Evolutionary conservation across 2,329 filamentous ascomycete species (phyloP), one percentile per base, ranked within the genome.

Genomic region (Colletotrichum sp.): DNA sequence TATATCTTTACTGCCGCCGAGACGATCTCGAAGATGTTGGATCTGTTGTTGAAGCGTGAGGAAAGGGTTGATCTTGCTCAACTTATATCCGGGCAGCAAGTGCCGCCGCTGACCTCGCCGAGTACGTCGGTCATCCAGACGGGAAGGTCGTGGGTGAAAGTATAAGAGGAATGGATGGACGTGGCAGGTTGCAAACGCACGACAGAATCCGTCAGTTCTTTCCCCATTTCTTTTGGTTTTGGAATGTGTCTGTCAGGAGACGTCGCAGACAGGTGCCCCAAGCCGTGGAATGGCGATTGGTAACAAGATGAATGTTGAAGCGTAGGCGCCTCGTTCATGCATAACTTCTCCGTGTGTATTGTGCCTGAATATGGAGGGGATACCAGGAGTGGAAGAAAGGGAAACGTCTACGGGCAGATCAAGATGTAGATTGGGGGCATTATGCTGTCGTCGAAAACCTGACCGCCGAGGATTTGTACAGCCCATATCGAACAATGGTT

Each of bases 81-180:
- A 43, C 2, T 43, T 43, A 43, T 43, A 43, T 0, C 16, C 16
- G 36, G 7, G 1, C 0, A 38, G 14, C 36, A 38, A 18, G 0
- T 2, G 36, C 36, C 4, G 2, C 5, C 0, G 36, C 0, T 16
- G 36, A 4, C 16, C 16, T 18, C 16, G 4, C 16, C n/a, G 10
- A 5, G 18, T n/a, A 48, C 38, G 5, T 48, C 18, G 3, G 18
- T n/a, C 18, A 3, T n/a, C 18, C 18, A 7, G 38, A 48, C 9
- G 3, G 18, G 36, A 3, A 48, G 10, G 5, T 3, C 5, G 3
- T 48, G 43, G 10, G 8, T 48, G 18, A 12, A 12, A 4, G 18
- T 12, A 7, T 48, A 48, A 12, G 2, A 48, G 43, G 18, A 48
- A 21, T 48, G 18, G 5, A n/a, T n/a, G 38, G 2, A 12, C 38